Conservation (phyloP, 2,329 filamentous ascomycete species). For the Talaromyces verruculosus region DNA sequence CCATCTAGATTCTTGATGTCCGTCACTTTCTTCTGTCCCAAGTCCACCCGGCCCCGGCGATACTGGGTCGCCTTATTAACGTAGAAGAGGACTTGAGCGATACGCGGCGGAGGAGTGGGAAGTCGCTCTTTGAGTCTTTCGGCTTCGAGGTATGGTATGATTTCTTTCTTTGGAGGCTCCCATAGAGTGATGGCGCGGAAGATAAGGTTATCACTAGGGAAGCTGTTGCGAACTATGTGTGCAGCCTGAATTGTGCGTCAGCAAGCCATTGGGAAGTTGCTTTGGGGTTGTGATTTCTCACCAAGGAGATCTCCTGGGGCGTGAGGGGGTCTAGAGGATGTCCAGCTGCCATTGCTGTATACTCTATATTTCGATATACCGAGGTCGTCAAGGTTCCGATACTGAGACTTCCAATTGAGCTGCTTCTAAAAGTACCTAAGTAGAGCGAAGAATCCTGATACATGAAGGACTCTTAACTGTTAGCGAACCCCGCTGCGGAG, state of each 20-base stretch:
- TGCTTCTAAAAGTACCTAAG: background rate
- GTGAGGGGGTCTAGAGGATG: conserved; percentile 37
- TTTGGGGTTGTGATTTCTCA: conserved; percentile 13
- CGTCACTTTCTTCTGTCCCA: background rate
- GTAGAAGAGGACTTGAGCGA: conserved; percentile 4
- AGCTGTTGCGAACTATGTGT: background rate
- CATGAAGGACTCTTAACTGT: background rate
- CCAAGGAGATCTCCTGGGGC: conserved; percentile 33
- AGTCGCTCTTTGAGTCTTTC: conserved; percentile 29
- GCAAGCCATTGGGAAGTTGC: background rate
- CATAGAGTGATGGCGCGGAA: conserved; percentile 54
- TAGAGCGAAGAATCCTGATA: background rate
- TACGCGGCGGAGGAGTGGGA: background rate
- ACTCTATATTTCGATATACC: background rate
- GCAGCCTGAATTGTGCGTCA: background rate
- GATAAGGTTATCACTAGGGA: conserved; percentile 30
- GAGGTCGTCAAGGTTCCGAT: background rate
- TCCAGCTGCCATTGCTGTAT: conserved; percentile 24
- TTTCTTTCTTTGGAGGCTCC: conserved; percentile 52
- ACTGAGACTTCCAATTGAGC: background rate
- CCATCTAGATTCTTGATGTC: background rate
- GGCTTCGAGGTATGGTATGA: conserved; percentile 48
- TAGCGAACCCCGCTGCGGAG: background rate
- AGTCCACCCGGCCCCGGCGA: background rate
- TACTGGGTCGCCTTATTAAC: background rate